Evolutionary conservation across 306 rosid genomes (phyloP), one percentile per base, ranked within the genome.

Genomic region (Senna tora): DNA sequence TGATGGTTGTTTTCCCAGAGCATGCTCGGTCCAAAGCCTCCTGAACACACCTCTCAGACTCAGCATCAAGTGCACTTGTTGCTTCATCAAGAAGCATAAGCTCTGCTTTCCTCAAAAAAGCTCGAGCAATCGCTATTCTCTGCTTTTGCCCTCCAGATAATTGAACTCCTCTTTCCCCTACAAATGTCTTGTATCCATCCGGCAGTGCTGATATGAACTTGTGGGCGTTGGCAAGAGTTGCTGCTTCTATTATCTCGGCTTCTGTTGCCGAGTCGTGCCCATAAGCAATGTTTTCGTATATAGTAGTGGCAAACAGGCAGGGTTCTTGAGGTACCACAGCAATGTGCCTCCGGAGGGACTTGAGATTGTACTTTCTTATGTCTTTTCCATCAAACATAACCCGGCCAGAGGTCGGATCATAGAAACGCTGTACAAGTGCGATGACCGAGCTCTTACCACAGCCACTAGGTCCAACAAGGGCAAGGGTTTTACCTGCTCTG

Each of bases 391-490:
- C 97, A 65, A 94, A 80, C 85, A 85, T 82, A 42, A 94, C 84
- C 47, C 97, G 71, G 15, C 99, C 99, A 3, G 99, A 91, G 12
- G 97, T 71, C 46, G 99, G 97, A 79, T 94, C 99, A 41, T 94
- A 94, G 80, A 94, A 94, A 52, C 99, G 70, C 43, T 89, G 99
- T 76, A 91, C 58, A 69, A 94, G 82, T 28, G 96, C 77, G 77
- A 94, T 84, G 55, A 94, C 91, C 30, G 99, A 94, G 84, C 99
- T 94, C 87, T 94, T 94, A 15, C 99, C 99, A 65, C 97, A 94
- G 41, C 99, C 99, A 62, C 99, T 94, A 53, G 99, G 95, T 63
- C 99, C 99, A 53, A 94, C 99, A 66, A 94, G 96, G 16, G 99
- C 99, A 67, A 94, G 97, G 78, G 90, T 86, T 82, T 94, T 94